A percentile compares a stretch with the other conserved stretches of the same genome.
phyloP scores from a whole-genome alignment of 2,329 filamentous ascomycete species.

The Huntiella omanensis region DNA sequence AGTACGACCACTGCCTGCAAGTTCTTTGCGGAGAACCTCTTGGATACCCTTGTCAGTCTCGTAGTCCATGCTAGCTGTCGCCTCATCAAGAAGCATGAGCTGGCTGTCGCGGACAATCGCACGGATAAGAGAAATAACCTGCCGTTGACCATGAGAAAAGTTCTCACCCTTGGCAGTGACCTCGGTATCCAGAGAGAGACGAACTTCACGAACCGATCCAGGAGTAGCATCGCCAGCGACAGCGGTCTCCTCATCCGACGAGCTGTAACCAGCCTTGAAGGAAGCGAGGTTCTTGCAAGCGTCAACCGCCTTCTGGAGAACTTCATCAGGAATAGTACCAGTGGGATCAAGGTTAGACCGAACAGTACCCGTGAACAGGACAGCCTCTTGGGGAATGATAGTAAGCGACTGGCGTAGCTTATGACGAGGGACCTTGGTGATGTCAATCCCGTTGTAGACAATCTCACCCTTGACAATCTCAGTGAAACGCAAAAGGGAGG shows the following conservation, averaged over 20 bases:
- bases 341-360: slow-evolving; percentile 38
- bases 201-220: slow-evolving; percentile 12
- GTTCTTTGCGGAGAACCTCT: slow-evolving; percentile 25
- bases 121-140: slow-evolving; percentile 28
- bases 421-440: slow-evolving; percentile 23
- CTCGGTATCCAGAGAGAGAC: slow-evolving; percentile 21
- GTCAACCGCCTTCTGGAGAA: slow-evolving; percentile 39
- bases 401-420: slow-evolving; percentile 27
- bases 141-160: slow-evolving; percentile 30
- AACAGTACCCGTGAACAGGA: slow-evolving; percentile 27
- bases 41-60: slow-evolving; percentile 29
- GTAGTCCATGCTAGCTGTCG: slow-evolving; percentile 30
- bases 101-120: slow-evolving; percentile 27
- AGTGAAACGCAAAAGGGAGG: slow-evolving; percentile 28
- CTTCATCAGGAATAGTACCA: slow-evolving; percentile 25
- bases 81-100: slow-evolving; percentile 30
- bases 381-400: slow-evolving; percentile 31
- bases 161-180: slow-evolving; percentile 26
- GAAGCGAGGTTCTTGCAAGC: slow-evolving; percentile 30
- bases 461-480: slow-evolving; percentile 24
- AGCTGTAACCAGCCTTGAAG: slow-evolving; percentile 19
- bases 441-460: slow-evolving; percentile 27
- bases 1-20: slow-evolving; percentile 25
- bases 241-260: slow-evolving; percentile 8
- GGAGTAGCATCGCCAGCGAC: slow-evolving; percentile 3